These are phyloP conservation scores for Hanseniaspora singularis DNA, from an alignment of 805 yeast species.

Conservation along the genomic window DNA sequence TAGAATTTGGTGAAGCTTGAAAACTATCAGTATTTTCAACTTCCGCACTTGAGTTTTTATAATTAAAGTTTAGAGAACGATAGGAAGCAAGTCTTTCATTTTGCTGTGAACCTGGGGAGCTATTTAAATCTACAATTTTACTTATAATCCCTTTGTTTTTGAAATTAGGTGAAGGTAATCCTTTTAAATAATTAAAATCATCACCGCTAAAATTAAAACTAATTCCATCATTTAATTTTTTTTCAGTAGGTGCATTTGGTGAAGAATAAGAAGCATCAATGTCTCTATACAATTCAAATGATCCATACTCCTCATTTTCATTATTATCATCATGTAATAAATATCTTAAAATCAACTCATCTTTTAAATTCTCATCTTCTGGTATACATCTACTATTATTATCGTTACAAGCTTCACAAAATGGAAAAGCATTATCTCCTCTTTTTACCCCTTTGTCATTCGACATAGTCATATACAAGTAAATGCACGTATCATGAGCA, in stretches of 20 bases:
- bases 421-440: not conserved
- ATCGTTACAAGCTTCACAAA: constrained; percentile 2
- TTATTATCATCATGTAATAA: constrained; percentile 16
- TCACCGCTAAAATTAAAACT: not conserved
- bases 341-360: constrained; percentile 23
- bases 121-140: not conserved
- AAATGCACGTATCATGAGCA: constrained; percentile 48
- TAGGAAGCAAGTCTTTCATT: too few relatives aligned
- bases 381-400: constrained; percentile 24
- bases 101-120: not conserved
- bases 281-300: too few relatives aligned
- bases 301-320: too few relatives aligned
- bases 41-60: too few relatives aligned
- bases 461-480: constrained; percentile 29
- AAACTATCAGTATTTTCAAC: too few relatives aligned
- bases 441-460: not conserved
- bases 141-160: too few relatives aligned
- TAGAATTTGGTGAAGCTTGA: too few relatives aligned
- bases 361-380: constrained; percentile 22
- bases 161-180: constrained; percentile 3
- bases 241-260: too few relatives aligned
- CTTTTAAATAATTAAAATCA: constrained; percentile 2
- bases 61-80: too few relatives aligned
- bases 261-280: too few relatives aligned
- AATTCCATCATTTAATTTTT: too few relatives aligned